Percentiles rank a stretch among this genome's conserved stretches.
Conservation (phyloP, 2,329 filamentous ascomycete species). For the Pestalotiopsis fici region DNA sequence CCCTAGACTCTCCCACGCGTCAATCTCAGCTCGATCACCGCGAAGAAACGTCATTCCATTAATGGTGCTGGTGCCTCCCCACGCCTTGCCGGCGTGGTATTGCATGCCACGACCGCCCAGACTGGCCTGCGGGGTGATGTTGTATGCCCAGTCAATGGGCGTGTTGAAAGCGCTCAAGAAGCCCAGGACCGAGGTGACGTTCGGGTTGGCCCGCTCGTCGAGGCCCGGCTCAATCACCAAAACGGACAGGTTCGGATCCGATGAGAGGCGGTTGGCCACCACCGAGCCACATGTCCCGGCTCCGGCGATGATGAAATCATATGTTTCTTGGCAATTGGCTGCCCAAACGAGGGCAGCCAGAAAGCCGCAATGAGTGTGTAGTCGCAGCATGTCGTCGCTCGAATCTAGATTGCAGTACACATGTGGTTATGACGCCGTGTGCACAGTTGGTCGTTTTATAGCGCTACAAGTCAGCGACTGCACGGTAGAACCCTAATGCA, state of each 20-base stretch:
- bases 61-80: slow-evolving; percentile 40
- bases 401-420: not conserved
- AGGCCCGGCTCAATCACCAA: slow-evolving; percentile 37
- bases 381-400: not conserved
- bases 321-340: slow-evolving; percentile 17
- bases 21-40: slow-evolving; percentile 40
- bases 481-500: not conserved
- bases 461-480: not conserved
- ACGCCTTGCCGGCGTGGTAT: slow-evolving; percentile 36
- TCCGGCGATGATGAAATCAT: slow-evolving; percentile 40
- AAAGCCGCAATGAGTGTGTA: not conserved
- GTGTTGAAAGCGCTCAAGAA: slow-evolving; percentile 27
- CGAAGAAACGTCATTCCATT: slow-evolving; percentile 49
- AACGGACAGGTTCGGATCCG: slow-evolving; percentile 31
- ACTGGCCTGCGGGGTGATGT: slow-evolving; percentile 23
- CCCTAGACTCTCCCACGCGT: slow-evolving; percentile 44
- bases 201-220: slow-evolving; percentile 33
- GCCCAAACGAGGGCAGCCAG: not conserved
- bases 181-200: slow-evolving; percentile 28
- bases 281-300: slow-evolving; percentile 37
- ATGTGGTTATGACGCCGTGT: not conserved
- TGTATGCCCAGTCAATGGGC: slow-evolving; percentile 34
- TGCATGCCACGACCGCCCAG: slow-evolving; percentile 31
- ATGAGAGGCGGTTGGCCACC: slow-evolving; percentile 36
- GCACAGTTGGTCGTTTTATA: no score